phyloP scores from a whole-genome alignment of 495 filamentous ascomycete species.

The Polyplosphaeria fusca region DNA sequence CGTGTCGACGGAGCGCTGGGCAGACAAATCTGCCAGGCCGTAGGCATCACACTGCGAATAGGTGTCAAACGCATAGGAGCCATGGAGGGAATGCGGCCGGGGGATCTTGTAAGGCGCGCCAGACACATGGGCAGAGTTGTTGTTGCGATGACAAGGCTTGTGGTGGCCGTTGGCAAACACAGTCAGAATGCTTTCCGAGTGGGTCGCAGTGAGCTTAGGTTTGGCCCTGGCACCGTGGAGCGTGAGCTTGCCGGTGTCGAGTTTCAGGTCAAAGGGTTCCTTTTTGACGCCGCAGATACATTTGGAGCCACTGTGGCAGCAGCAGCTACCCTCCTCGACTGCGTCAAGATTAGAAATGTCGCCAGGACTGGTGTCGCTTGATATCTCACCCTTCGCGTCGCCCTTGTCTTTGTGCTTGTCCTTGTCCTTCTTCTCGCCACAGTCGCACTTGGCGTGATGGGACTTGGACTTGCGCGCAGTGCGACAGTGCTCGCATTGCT shows the following conservation, averaged over 20 bases:
- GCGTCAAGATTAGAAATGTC: constrained; percentile 48
- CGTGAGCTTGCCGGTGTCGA: constrained; percentile 59
- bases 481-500: constrained; percentile 97
- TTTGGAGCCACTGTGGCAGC: constrained; percentile 85
- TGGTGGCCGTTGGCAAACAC: constrained; percentile 92
- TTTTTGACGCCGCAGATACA: constrained; percentile 93
- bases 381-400: constrained; percentile 61
- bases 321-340: constrained; percentile 62
- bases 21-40: constrained; percentile 1
- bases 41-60: constrained; percentile 10
- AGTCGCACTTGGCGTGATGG: constrained; percentile 95
- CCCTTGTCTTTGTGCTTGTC: constrained; percentile 43
- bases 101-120: constrained; percentile 78
- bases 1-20: constrained; percentile 28
- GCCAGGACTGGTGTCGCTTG: constrained; percentile 43
- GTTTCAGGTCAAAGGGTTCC: constrained; percentile 70
- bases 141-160: constrained; percentile 85
- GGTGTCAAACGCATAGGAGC: constrained; percentile 28
- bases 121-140: constrained; percentile 78
- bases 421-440: constrained; percentile 77
- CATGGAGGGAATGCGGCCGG: constrained; percentile 68
- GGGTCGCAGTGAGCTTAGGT: constrained; percentile 73
- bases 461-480: constrained; percentile 95
- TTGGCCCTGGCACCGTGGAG: constrained; percentile 55
- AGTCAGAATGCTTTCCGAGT: constrained; percentile 78